Evolutionary conservation across 805 yeast genomes (phyloP).

Genomic region (Nakazawaea molendinolei): DNA sequence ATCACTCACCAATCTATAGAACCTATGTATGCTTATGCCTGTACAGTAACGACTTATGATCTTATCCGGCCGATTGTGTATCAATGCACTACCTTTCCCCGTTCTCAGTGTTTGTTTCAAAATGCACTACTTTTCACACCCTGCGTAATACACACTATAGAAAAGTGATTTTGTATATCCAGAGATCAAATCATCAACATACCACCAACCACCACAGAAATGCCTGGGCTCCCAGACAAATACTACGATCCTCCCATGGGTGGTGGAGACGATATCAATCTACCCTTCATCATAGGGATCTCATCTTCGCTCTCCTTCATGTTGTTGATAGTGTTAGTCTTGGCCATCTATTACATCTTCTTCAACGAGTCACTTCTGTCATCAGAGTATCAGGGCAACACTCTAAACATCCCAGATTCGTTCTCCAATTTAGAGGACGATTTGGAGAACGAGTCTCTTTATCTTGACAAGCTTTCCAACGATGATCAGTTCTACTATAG

Average conservation of each 20-base stretch:
- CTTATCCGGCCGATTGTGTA: no score
- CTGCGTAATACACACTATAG: no score
- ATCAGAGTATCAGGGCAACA: neutral
- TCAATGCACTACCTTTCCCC: no score
- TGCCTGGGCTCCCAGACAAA: neutral
- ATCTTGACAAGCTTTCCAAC: conserved; percentile 16
- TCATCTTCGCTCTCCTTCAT: conserved; percentile 21
- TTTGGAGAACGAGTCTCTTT: conserved; percentile 14
- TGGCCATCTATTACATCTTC: conserved; percentile 20
- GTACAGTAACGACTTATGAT: no score
- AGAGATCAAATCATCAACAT: no score
- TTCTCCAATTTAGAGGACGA: conserved; percentile 16
- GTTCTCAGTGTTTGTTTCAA: no score
- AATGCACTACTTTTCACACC: no score
- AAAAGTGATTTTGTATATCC: no score
- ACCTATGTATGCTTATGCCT: no score
- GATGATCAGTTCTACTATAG: conserved; percentile 20
- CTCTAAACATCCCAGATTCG: conserved; percentile 20
- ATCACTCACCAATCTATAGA: no score
- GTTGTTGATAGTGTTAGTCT: conserved; percentile 18
- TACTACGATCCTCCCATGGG: conserved; percentile 8
- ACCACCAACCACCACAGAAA: no score
- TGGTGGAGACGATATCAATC: conserved; percentile 12
- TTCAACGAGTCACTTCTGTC: conserved; percentile 16
- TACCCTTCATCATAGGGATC: conserved; percentile 16